Conservation (phyloP, 345 rosid species). For the Punica granatum region DNA sequence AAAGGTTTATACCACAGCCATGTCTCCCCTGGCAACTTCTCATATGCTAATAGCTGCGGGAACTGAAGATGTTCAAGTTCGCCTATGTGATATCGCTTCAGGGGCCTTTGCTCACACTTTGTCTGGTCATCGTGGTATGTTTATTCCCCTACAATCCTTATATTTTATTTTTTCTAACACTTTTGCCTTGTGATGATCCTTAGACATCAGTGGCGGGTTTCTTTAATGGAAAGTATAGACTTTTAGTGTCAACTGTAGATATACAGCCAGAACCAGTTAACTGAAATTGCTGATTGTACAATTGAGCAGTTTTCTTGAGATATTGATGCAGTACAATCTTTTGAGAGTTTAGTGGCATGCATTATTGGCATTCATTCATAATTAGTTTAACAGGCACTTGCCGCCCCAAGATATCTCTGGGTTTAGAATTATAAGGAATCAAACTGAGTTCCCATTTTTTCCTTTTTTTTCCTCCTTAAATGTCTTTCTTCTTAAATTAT, state of each 20-base stretch:
- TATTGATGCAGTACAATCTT: background rate
- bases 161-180: background rate
- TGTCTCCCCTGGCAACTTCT: conserved; percentile 80
- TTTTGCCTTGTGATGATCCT: background rate
- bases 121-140: conserved; percentile 93
- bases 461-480: background rate
- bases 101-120: conserved; percentile 87
- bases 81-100: conserved; percentile 88
- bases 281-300: background rate
- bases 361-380: background rate
- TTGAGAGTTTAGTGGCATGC: background rate
- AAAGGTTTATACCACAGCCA: conserved; percentile 82
- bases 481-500: too few species aligned
- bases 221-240: background rate
- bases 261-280: background rate
- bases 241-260: background rate
- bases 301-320: background rate
- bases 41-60: conserved; percentile 92
- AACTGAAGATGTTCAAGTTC: conserved; percentile 95
- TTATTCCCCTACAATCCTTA: conserved; percentile 8
- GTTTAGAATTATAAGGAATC: background rate
- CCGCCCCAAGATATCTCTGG: background rate
- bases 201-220: background rate
- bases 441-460: background rate
- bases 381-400: background rate